Evolutionary conservation across 306 rosid genomes (phyloP).

Genomic region (barrel medic (Medicago truncatula)): MtrunA17r5.0-ANR NC_053044.1:11042501-11043000

Average conservation of each 20-base stretch:
- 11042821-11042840: too few species aligned
- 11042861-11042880: too few species aligned
- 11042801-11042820: too few species aligned
- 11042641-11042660: not conserved
- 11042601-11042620: not conserved
- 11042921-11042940: slow-evolving; percentile 9
- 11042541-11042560: not conserved
- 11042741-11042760: too few species aligned
- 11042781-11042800: too few species aligned
- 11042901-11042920: not conserved
- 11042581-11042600: too few species aligned
- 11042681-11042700: slow-evolving; percentile 6
- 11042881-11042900: too few species aligned
- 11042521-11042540: not conserved
- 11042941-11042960: not conserved
- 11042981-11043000: not conserved
- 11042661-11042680: slow-evolving; percentile 2
- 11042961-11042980: too few species aligned
- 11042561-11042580: not conserved
- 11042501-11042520: slow-evolving; percentile 2
- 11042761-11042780: too few species aligned
- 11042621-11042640: not conserved
- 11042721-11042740: too few species aligned
- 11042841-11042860: too few species aligned
- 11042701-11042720: not conserved